Conservation (phyloP, 2,329 filamentous ascomycete genomes). For the Trichoderma oligosporum region DNA sequence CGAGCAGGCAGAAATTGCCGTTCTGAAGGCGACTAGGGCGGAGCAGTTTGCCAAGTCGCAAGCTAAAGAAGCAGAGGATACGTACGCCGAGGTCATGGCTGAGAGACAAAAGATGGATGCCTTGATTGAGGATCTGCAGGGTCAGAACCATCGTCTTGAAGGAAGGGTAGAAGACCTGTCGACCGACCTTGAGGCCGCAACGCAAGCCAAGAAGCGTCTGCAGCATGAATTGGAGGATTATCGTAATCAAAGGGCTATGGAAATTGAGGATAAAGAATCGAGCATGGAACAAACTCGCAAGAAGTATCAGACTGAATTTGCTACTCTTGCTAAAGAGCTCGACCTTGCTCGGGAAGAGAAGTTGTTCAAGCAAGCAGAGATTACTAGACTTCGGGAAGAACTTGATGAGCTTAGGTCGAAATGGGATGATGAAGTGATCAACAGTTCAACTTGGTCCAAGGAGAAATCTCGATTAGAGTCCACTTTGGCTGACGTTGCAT, state of each 20-base stretch:
- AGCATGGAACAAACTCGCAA: conserved; percentile 95
- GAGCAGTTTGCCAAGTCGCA: conserved; percentile 93
- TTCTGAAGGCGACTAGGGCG: conserved; percentile 84
- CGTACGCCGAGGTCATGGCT: conserved; percentile 82
- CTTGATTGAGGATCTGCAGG: conserved; percentile 82
- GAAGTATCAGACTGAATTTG: conserved; percentile 94
- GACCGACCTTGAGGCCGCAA: conserved; percentile 78
- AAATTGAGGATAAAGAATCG: conserved; percentile 93
- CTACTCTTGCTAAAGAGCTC: conserved; percentile 83
- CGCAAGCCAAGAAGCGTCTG: conserved; percentile 87
- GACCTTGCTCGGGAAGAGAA: conserved; percentile 88
- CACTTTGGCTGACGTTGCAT: conserved; percentile 80
- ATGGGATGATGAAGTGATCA: conserved; percentile 97
- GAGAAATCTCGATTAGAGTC: conserved; percentile 91
- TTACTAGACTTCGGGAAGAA: conserved; percentile 85
- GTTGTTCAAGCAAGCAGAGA: conserved; percentile 82
- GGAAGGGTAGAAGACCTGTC: conserved; percentile 88
- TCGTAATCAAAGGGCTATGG: conserved; percentile 87
- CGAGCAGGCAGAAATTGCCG: conserved; percentile 92
- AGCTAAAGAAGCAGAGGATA: conserved; percentile 86
- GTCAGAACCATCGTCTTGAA: conserved; percentile 83
- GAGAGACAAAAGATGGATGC: conserved; percentile 88
- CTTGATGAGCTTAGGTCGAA: conserved; percentile 91
- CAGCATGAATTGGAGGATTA: conserved; percentile 98
- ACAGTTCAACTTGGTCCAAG: conserved; percentile 97